These are phyloP conservation scores for Trypanosoma brucei DNA, from an alignment of 208 protist species.

Conservation along the genomic window DNA sequence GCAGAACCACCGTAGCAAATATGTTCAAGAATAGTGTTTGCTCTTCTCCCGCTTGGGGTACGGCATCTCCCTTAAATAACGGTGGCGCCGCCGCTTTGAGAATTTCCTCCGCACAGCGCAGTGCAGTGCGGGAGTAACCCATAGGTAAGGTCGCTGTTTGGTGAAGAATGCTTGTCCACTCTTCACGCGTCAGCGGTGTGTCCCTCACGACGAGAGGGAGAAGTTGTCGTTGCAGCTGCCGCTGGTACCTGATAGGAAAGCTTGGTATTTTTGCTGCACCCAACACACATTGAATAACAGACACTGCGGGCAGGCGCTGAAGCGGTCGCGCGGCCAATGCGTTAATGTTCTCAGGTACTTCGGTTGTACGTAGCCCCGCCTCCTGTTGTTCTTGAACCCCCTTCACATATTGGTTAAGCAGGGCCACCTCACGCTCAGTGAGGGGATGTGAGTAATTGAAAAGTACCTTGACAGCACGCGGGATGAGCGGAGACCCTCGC, in stretches of 20 bases:
- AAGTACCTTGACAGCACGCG: constrained; percentile 45
- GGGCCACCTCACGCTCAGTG: constrained; percentile 51
- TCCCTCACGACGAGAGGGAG: constrained; percentile 34
- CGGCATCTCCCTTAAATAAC: constrained; percentile 26
- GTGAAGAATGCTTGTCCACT: constrained; percentile 50
- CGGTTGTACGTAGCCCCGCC: constrained; percentile 45
- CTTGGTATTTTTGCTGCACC: constrained; percentile 45
- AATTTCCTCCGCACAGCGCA: constrained; percentile 60
- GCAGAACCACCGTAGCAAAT: constrained; percentile 41
- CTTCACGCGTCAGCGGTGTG: constrained; percentile 44
- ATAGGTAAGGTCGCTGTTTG: constrained; percentile 26
- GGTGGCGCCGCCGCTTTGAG: constrained; percentile 44
- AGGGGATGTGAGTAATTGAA: constrained; percentile 76
- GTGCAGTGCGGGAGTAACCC: constrained; percentile 27
- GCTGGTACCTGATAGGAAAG: constrained; percentile 45
- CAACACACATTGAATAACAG: constrained; percentile 70
- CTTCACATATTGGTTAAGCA: constrained; percentile 45
- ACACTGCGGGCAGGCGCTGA: constrained; percentile 49
- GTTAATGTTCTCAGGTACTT: constrained; percentile 41
- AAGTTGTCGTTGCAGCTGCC: constrained; percentile 57
- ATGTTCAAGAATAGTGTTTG: constrained; percentile 35
- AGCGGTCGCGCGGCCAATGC: constrained; percentile 42
- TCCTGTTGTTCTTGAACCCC: constrained; percentile 51
- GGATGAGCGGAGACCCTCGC: constrained; percentile 22
- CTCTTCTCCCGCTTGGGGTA: constrained; percentile 27